phyloP scores from a whole-genome alignment of 257 asterid species.

The Solanum stenotomum region DNA sequence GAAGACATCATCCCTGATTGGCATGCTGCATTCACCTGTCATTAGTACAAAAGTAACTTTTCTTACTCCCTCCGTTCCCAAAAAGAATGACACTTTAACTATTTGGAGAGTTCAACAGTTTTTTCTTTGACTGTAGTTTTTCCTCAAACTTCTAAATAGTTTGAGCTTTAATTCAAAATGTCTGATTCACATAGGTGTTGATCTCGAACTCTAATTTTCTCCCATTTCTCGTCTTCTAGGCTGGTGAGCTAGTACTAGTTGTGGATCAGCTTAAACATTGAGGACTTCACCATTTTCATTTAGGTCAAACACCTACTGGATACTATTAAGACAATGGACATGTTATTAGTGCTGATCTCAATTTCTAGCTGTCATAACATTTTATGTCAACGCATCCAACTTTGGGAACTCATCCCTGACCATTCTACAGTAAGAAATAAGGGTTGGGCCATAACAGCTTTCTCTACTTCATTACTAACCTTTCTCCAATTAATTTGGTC shows the following conservation, averaged over 20 bases:
- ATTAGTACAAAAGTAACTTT: neutral
- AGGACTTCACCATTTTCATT: neutral
- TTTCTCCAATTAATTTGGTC: neutral
- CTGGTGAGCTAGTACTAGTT: neutral
- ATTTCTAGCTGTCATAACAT: neutral
- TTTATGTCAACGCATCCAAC: neutral
- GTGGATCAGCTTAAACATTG: neutral
- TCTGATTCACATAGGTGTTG: neutral
- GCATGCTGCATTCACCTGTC: constrained; percentile 6
- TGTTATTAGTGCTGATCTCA: neutral
- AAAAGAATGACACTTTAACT: neutral
- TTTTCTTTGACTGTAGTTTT: neutral
- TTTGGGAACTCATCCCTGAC: neutral
- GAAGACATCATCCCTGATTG: constrained; percentile 11
- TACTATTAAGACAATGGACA: neutral
- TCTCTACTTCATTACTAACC: neutral
- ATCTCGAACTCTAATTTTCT: neutral
- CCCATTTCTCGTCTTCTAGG: neutral
- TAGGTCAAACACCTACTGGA: neutral
- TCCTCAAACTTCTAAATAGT: neutral
- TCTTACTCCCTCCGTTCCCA: neutral
- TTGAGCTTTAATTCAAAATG: neutral
- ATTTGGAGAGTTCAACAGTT: neutral
- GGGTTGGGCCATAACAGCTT: neutral
- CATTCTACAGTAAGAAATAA: neutral